A percentile compares a stretch with the other conserved stretches of the same genome.
phyloP scores from a whole-genome alignment of 768 basidiomycete genomes.

The Macrolepiota dolichaula region DNA sequence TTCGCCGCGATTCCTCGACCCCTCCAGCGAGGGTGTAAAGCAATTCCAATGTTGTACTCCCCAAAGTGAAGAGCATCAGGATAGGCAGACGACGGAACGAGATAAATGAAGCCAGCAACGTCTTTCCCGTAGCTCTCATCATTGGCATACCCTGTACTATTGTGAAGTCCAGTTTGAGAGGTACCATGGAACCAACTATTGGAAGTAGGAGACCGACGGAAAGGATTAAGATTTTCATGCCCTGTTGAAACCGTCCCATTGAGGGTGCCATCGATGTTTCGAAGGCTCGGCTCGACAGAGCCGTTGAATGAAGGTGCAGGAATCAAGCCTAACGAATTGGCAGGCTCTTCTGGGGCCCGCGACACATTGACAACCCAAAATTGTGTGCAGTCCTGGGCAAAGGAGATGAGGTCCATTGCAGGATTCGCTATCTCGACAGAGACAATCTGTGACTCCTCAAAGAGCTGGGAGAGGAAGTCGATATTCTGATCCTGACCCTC shows the following conservation, averaged over 20 bases:
- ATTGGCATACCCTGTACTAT: not conserved
- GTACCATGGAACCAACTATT: not conserved
- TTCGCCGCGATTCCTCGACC: constrained; percentile 41
- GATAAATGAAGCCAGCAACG: constrained; percentile 40
- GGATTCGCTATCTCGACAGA: constrained; percentile 38
- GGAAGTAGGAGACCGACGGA: not conserved
- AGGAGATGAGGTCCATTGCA: constrained; percentile 36
- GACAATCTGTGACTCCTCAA: constrained; percentile 37
- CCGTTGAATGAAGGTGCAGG: not conserved
- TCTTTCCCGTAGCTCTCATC: constrained; percentile 1
- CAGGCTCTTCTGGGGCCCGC: not conserved
- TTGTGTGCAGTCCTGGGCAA: constrained; percentile 31
- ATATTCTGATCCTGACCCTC: constrained; percentile 35
- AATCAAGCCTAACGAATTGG: not conserved
- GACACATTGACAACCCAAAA: constrained; percentile 37
- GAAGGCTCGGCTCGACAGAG: not conserved
- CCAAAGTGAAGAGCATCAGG: constrained; percentile 28
- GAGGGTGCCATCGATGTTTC: not conserved
- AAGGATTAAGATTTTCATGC: not conserved
- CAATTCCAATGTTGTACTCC: constrained; percentile 57
- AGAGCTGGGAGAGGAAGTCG: constrained; percentile 30
- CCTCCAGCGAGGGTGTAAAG: constrained; percentile 34
- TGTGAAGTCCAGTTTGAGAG: not conserved
- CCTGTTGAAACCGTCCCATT: not conserved
- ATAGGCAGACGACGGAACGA: constrained; percentile 26